These are phyloP conservation scores for Psilocybe subaeruginosa DNA, from an alignment of 768 basidiomycete genomes.

Conservation along the genomic window DNA sequence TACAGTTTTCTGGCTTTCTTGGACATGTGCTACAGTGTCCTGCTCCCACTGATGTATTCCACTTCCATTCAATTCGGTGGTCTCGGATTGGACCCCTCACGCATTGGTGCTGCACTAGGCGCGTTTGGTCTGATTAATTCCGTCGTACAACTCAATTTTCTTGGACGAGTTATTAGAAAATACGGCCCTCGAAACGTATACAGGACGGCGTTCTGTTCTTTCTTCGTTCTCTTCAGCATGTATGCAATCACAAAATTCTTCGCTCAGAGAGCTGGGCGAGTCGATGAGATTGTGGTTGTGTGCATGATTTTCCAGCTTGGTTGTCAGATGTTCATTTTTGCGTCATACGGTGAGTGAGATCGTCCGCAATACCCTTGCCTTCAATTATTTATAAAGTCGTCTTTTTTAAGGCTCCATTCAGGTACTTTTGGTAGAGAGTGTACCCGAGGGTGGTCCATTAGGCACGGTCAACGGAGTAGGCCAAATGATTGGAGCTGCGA, in stretches of 20 bases:
- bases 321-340: constrained; percentile 28
- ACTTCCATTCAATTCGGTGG: constrained; percentile 67
- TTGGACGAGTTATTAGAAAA: constrained; percentile 20
- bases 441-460: constrained; percentile 44
- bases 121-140: constrained; percentile 31
- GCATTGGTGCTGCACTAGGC: constrained; percentile 57
- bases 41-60: constrained; percentile 48
- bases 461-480: constrained; percentile 60
- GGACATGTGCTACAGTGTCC: constrained; percentile 36
- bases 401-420: constrained; percentile 46
- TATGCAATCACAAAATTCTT: constrained; percentile 39
- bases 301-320: constrained; percentile 37
- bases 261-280: constrained; percentile 34
- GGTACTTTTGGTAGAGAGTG: constrained; percentile 46
- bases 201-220: constrained; percentile 32
- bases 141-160: constrained; percentile 16
- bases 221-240: constrained; percentile 27
- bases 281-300: constrained; percentile 33
- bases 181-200: constrained; percentile 33
- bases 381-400: not conserved
- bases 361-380: too few relatives aligned
- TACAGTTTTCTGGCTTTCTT: constrained; percentile 37
- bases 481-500: constrained; percentile 52
- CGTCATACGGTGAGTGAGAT: constrained; percentile 16
- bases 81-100: constrained; percentile 61